Base-by-base conservation (phyloP, 306 rosid genomes). In the Lablab purpureus region DNA sequence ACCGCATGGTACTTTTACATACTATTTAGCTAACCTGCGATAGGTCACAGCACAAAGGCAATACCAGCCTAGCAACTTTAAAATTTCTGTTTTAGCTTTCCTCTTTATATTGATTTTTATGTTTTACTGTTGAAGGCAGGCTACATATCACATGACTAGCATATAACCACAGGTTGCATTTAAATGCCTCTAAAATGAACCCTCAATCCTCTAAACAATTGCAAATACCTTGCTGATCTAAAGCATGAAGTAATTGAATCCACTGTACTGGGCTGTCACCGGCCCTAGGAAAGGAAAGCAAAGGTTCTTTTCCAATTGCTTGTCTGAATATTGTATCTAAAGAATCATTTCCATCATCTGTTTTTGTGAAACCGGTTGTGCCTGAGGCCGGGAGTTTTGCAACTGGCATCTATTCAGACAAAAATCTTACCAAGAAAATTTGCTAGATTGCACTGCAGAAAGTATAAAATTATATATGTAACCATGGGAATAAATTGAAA, bases 141-240 rank as follows among this genome's bases (percentile, higher is more conserved):
- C 76, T 65, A 40, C 23, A 17, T 43, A 13, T 66, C 47, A 75
- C 77, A 19, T 27, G 68, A 47, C 58, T 27, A 64, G 67, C 46
- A 76, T 28, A 15, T 7, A 28, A 60, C 11, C 40, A 28, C 21
- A 60, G 21, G 77, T 73, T 65, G 49, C 58, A 51, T 41, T 15
- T 46, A 67, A 82, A 45, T 47, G 46, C 46, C 60, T 65, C 25
- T 22, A 59, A 27, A 71, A 73, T 68, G 37, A 37, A 6, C 14
- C 15, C 69, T 67, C 45, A 65, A 80, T 34, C 13, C 34, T 30
- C 36, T 23, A 56, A 68, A 47, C 41, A 30, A 75, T 45, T 55
- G 73, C 62, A 18, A 72, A 69, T 90, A 95, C 99, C 99, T 90
- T 88, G 98, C 79, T 87, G 97, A 81, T 95, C 97, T 74, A 95